phyloP scores from a whole-genome alignment of 2,329 filamentous ascomycete species.

The Zopfia rhizophila region DNA sequence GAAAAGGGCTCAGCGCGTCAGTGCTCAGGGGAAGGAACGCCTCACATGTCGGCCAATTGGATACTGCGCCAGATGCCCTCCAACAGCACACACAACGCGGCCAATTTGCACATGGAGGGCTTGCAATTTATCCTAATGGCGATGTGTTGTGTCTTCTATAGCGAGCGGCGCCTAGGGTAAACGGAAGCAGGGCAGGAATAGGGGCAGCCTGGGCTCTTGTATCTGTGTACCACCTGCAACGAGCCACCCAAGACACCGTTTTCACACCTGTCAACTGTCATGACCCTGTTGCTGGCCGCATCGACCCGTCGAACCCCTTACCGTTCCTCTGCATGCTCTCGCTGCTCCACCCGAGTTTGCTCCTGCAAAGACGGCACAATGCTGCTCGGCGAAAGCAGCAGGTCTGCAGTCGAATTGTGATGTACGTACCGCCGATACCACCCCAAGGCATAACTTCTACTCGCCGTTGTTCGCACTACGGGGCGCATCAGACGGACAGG shows the following conservation, averaged over 20 bases:
- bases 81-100: too few relatives aligned
- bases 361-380: too few relatives aligned
- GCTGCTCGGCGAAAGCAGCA: slow-evolving; percentile 6
- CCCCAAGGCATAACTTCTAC: too few relatives aligned
- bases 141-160: too few relatives aligned
- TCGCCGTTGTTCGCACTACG: background rate
- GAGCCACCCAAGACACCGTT: background rate
- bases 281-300: background rate
- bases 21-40: too few relatives aligned
- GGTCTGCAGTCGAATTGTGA: background rate
- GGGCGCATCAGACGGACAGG: background rate
- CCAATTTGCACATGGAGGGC: too few relatives aligned
- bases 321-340: background rate
- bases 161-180: too few relatives aligned
- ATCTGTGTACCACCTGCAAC: background rate
- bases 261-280: slow-evolving; percentile 9
- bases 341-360: background rate
- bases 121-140: too few relatives aligned
- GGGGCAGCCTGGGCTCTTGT: slow-evolving; percentile 7
- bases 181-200: slow-evolving; percentile 22
- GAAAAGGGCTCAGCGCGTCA: too few relatives aligned
- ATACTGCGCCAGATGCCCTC: too few relatives aligned
- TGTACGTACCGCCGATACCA: background rate
- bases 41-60: too few relatives aligned
- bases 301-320: background rate